These are phyloP conservation scores for Euryodendron excelsum DNA, from an alignment of 148 eudicot species.

Conservation along the genomic window DNA sequence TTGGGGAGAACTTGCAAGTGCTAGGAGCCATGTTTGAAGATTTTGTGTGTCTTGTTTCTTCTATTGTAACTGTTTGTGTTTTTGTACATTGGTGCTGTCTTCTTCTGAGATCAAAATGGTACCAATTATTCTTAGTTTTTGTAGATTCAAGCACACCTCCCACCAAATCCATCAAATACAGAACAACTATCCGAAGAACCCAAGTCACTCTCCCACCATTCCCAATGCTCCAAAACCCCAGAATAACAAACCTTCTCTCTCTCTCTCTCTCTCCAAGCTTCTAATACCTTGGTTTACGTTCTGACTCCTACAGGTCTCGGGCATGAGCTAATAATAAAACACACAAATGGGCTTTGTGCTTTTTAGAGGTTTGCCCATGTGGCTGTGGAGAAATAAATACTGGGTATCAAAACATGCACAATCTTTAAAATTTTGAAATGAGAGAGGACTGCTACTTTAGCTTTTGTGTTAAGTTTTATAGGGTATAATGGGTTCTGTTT, in stretches of 20 bases:
- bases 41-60: conserved; percentile 15
- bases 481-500: conserved; percentile 9
- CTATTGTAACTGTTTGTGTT: conserved; percentile 27
- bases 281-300: conserved; percentile 30
- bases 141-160: conserved; percentile 23
- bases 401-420: conserved; percentile 39
- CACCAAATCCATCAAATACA: conserved; percentile 16
- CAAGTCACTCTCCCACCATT: conserved; percentile 33
- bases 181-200: conserved; percentile 10
- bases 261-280: conserved; percentile 22
- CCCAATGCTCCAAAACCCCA: conserved; percentile 16
- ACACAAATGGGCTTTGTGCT: conserved; percentile 29
- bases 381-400: conserved; percentile 46
- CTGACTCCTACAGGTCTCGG: conserved; percentile 21
- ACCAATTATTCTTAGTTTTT: conserved; percentile 15
- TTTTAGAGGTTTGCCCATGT: conserved; percentile 55
- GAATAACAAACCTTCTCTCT: conserved; percentile 12
- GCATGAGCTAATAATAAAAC: conserved; percentile 24
- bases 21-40: conserved; percentile 26
- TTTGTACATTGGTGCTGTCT: conserved; percentile 43
- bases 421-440: conserved; percentile 14
- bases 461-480: background rate
- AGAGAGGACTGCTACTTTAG: conserved; percentile 16
- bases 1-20: conserved; percentile 41
- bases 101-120: conserved; percentile 34